Conservation (phyloP, 2,329 filamentous ascomycete species). For the Monosporascus cannonballus region DNA sequence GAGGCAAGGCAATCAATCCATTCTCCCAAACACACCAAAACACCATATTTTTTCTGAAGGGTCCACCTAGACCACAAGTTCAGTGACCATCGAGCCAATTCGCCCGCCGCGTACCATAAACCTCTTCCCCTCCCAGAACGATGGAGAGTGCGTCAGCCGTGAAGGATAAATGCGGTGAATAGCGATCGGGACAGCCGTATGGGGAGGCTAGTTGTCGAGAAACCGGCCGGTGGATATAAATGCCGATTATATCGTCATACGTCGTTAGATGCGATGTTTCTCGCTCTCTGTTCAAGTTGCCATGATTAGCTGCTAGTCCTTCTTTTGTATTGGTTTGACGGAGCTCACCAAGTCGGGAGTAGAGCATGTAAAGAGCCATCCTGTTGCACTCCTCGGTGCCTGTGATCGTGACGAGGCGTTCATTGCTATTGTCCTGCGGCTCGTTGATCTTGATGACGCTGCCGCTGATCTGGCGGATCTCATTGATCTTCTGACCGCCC, state of each 20-base stretch:
- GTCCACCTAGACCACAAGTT: constrained; percentile 10
- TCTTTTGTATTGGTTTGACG: constrained; percentile 5
- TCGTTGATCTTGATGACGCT: constrained; percentile 99
- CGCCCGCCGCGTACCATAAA: constrained; percentile 21
- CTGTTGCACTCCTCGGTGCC: constrained; percentile 98
- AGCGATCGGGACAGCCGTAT: constrained; percentile 4
- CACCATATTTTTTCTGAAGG: constrained; percentile 11
- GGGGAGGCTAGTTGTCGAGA: constrained; percentile 4
- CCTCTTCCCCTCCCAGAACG: constrained; percentile 8
- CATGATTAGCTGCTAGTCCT: constrained; percentile 20
- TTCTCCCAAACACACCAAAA: constrained; percentile 11
- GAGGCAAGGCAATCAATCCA: constrained; percentile 7
- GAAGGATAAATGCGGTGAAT: constrained; percentile 12
- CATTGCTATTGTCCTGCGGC: constrained; percentile 97
- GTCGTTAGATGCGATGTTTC: constrained; percentile 24
- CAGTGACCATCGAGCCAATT: constrained; percentile 17
- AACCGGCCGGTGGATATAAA: constrained; percentile 8
- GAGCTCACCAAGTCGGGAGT: constrained; percentile 81
- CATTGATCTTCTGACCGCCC: constrained; percentile 97
- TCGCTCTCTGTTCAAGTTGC: constrained; percentile 22
- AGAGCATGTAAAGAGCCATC: constrained; percentile 99
- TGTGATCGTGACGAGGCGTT: constrained; percentile 93
- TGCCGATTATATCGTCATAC: constrained; percentile 11
- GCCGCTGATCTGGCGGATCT: constrained; percentile 92
- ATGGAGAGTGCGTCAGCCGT: constrained; percentile 8